Percentiles rank a stretch among this genome's conserved stretches.
Conservation (phyloP, 768 basidiomycete species). For the Mycena sanguinolenta region DNA sequence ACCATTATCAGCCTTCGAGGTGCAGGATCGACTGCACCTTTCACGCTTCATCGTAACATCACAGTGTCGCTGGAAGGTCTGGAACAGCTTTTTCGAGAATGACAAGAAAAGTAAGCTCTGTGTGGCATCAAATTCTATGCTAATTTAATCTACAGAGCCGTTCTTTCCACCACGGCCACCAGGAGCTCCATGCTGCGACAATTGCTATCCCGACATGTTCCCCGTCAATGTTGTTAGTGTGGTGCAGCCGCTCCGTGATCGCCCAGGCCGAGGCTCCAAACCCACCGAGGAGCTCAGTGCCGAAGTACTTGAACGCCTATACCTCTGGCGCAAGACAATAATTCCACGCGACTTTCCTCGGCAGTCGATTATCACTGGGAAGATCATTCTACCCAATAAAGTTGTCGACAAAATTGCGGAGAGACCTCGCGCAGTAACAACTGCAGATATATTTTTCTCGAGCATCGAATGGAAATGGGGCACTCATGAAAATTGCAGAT, state of each 20-base stretch:
- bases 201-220: background rate
- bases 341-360: background rate
- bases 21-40: background rate
- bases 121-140: background rate
- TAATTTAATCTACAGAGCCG: background rate
- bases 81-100: background rate
- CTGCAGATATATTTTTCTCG: background rate
- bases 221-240: background rate
- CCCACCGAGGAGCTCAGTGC: background rate
- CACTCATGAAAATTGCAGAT: background rate
- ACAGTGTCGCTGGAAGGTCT: background rate
- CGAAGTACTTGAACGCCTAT: background rate
- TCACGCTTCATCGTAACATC: background rate
- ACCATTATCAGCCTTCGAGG: background rate
- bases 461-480: too few species aligned
- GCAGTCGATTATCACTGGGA: background rate
- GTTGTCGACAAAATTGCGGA: background rate
- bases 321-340: background rate
- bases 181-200: background rate
- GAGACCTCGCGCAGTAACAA: background rate
- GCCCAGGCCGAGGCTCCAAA: background rate
- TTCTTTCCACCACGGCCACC: background rate
- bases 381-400: background rate
- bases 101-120: background rate
- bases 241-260: background rate